Percentiles rank a stretch among this genome's conserved stretches.
These are phyloP conservation scores for Boletellus ananas DNA, from an alignment of 768 basidiomycete genomes.

Conservation along the genomic window DNA sequence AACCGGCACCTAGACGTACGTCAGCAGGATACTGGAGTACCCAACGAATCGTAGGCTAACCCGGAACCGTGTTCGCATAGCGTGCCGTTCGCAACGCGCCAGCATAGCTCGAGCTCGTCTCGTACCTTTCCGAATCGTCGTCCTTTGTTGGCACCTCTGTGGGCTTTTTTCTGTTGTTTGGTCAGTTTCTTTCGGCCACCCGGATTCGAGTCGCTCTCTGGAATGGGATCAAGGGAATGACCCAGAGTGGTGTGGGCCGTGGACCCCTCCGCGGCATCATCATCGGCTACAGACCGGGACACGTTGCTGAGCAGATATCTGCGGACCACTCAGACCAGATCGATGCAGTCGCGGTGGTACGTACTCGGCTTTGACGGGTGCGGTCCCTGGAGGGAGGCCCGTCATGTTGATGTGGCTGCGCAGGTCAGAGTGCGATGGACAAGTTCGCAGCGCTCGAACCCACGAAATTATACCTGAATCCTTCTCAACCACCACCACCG, in stretches of 20 bases:
- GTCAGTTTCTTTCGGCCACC: slow-evolving; percentile 41
- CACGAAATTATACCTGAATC: slow-evolving; percentile 46
- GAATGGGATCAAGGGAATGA: slow-evolving; percentile 25
- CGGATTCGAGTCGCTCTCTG: slow-evolving; percentile 27
- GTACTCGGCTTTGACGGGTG: slow-evolving; percentile 52
- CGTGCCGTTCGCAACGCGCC: slow-evolving; percentile 66
- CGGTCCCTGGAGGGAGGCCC: slow-evolving; percentile 40
- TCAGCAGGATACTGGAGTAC: neutral
- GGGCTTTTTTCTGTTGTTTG: slow-evolving; percentile 69
- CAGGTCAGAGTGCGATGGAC: slow-evolving; percentile 50
- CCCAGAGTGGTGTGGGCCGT: slow-evolving; percentile 33
- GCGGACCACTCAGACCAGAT: neutral
- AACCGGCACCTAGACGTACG: slow-evolving; percentile 58
- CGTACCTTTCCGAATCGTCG: slow-evolving; percentile 71
- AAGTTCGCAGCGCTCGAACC: slow-evolving; percentile 87
- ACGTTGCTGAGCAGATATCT: slow-evolving; percentile 40
- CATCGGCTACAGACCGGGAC: slow-evolving; percentile 37
- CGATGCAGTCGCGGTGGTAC: slow-evolving; percentile 2
- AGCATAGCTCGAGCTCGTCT: slow-evolving; percentile 83
- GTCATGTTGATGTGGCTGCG: slow-evolving; percentile 13
- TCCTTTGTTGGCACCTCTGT: slow-evolving; percentile 80
- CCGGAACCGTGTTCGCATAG: slow-evolving; percentile 68
- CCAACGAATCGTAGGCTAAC: slow-evolving; percentile 33
- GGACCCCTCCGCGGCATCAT: slow-evolving; percentile 63
- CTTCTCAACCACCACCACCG: slow-evolving; percentile 25